A percentile compares a stretch with the other conserved stretches of the same genome.
These are phyloP conservation scores for Pseudonitzschia multiseries DNA, from an alignment of 108 stramenopile genomes.

Conservation along the genomic window DNA sequence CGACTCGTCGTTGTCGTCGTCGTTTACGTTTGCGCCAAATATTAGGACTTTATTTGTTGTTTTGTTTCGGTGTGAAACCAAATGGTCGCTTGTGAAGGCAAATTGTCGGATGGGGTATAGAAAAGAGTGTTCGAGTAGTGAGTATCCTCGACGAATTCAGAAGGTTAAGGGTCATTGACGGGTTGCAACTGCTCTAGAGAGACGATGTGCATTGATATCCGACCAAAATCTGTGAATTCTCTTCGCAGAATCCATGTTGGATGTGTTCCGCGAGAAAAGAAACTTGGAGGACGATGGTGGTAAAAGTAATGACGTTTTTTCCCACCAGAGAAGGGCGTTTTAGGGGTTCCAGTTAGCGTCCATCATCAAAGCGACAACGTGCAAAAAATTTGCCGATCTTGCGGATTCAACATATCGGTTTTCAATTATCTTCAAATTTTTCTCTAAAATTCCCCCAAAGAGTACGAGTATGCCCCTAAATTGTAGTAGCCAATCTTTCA, in stretches of 20 bases:
- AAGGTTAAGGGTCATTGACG: neutral
- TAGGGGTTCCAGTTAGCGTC: neutral
- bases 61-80: neutral
- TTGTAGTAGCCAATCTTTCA: too few relatives aligned
- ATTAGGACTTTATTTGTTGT: neutral
- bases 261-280: neutral
- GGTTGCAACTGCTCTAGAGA: neutral
- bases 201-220: neutral
- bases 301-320: neutral
- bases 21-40: neutral
- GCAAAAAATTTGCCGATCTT: neutral
- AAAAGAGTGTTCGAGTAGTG: neutral
- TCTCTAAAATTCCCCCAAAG: neutral
- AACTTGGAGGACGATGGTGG: neutral
- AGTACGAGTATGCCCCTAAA: neutral
- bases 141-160: neutral
- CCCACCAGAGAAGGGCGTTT: neutral
- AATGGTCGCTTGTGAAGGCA: neutral
- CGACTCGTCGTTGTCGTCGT: neutral
- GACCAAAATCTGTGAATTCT: neutral
- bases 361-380: neutral
- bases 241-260: neutral
- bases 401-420: neutral
- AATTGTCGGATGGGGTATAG: neutral
- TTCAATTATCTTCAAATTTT: neutral